Evolutionary conservation across 768 basidiomycete species (phyloP).

Genomic region (Tylopilus rubrobrunneus): DNA sequence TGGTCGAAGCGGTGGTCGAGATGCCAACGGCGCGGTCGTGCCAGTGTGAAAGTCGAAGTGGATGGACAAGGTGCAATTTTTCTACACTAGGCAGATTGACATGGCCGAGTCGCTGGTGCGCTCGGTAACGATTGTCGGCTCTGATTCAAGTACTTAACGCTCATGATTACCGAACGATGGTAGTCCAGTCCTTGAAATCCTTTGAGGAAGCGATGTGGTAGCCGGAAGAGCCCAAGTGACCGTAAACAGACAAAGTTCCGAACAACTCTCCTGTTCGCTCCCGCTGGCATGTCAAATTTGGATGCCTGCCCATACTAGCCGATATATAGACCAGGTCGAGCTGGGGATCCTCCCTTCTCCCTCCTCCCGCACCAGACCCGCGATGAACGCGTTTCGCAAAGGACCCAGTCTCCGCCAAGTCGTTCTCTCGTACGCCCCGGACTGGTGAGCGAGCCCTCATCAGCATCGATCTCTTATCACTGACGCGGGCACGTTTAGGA

Average conservation of each 20-base stretch:
- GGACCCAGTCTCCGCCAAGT: slow-evolving; percentile 16
- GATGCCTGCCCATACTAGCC: not conserved
- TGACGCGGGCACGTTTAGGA: slow-evolving; percentile 39
- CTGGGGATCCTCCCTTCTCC: not conserved
- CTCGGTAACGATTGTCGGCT: too few species aligned
- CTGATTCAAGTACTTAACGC: too few species aligned
- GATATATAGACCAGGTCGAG: not conserved
- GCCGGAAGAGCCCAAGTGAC: too few species aligned
- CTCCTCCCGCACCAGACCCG: not conserved
- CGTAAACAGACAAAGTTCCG: not conserved
- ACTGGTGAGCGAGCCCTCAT: slow-evolving; percentile 52
- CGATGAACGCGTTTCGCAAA: slow-evolving; percentile 12
- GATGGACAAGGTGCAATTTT: too few species aligned
- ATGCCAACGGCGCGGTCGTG: too few species aligned
- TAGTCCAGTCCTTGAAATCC: too few species aligned
- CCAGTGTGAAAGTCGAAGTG: too few species aligned
- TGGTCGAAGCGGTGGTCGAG: too few species aligned
- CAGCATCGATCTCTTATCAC: not conserved
- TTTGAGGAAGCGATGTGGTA: too few species aligned
- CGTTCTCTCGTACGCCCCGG: slow-evolving; percentile 59
- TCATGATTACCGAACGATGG: too few species aligned
- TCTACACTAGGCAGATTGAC: too few species aligned
- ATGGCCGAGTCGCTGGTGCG: too few species aligned
- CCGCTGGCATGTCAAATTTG: not conserved
- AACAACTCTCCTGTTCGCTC: not conserved